Evolutionary conservation across 2,329 filamentous ascomycete species (phyloP).

Genomic region (Emmonsiellopsis sp.): DNA sequence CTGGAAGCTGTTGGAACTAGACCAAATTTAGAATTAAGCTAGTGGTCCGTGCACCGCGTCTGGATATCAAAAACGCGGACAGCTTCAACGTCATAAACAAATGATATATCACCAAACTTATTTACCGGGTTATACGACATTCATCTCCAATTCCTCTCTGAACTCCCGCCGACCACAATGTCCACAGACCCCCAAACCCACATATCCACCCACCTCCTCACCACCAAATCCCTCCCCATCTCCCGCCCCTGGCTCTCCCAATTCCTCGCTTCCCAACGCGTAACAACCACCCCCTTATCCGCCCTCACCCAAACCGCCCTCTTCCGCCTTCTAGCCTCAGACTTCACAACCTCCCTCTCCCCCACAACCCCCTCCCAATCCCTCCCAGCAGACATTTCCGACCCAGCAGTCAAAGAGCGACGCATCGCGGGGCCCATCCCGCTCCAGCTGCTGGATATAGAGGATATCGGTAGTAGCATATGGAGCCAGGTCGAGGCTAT

Average conservation of each 20-base stretch:
- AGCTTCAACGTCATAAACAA: not conserved
- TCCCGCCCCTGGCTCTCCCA: conserved; percentile 53
- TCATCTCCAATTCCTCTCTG: not conserved
- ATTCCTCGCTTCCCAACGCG: conserved; percentile 50
- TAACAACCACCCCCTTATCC: conserved; percentile 48
- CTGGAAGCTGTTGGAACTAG: not conserved
- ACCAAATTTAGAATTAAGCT: conserved; percentile 1
- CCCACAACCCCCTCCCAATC: conserved; percentile 20
- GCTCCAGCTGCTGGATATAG: conserved; percentile 76
- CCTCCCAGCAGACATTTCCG: conserved; percentile 51
- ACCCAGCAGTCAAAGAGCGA: conserved; percentile 46
- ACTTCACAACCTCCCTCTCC: conserved; percentile 56
- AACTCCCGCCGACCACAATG: conserved; percentile 1
- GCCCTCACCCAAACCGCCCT: conserved; percentile 70
- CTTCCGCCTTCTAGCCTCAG: conserved; percentile 67
- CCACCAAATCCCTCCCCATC: conserved; percentile 45
- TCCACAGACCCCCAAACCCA: conserved; percentile 11
- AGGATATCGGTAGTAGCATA: conserved; percentile 68
- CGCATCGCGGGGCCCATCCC: conserved; percentile 53
- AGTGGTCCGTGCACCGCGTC: not conserved
- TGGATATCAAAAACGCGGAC: not conserved
- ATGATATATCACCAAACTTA: too few species aligned
- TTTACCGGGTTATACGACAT: not conserved
- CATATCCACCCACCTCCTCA: conserved; percentile 46
- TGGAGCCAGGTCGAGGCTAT: conserved; percentile 81